Evolutionary conservation across 495 filamentous ascomycete species (phyloP).

Genomic region (Bombardia bombarda): DNA sequence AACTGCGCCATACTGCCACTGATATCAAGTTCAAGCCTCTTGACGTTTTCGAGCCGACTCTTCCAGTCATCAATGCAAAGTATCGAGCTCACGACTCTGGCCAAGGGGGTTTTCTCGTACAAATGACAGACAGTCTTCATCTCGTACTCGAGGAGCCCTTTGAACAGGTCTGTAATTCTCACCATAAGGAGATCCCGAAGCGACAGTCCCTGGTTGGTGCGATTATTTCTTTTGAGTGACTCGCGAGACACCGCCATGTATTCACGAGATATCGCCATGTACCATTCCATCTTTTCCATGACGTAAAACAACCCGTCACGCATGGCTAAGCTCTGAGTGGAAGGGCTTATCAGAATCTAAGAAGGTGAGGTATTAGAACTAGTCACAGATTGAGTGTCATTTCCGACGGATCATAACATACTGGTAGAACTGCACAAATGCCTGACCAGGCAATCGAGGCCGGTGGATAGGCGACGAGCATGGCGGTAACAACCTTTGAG

Average conservation of each 20-base stretch:
- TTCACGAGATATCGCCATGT: not conserved
- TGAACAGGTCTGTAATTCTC: not conserved
- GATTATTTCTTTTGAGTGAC: no score
- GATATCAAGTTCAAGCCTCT: not conserved
- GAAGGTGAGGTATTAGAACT: no score
- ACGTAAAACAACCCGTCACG: not conserved
- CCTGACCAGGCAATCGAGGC: not conserved
- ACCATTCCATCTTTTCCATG: not conserved
- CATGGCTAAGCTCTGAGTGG: not conserved
- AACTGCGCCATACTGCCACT: not conserved
- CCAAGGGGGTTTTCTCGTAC: not conserved
- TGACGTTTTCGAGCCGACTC: not conserved
- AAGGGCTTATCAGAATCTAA: not conserved
- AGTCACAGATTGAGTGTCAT: no score
- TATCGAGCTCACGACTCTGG: not conserved
- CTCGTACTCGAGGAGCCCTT: not conserved
- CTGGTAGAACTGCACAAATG: not conserved
- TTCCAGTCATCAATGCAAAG: not conserved
- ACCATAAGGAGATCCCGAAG: not conserved
- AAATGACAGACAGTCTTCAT: not conserved
- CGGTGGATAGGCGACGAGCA: not conserved
- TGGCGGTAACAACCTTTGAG: not conserved
- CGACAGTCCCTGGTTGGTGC: not conserved
- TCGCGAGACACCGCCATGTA: not conserved
- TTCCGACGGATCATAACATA: no score